Evolutionary conservation across 768 basidiomycete genomes (phyloP).

Genomic region (Boletus vermiculosoides): DNA sequence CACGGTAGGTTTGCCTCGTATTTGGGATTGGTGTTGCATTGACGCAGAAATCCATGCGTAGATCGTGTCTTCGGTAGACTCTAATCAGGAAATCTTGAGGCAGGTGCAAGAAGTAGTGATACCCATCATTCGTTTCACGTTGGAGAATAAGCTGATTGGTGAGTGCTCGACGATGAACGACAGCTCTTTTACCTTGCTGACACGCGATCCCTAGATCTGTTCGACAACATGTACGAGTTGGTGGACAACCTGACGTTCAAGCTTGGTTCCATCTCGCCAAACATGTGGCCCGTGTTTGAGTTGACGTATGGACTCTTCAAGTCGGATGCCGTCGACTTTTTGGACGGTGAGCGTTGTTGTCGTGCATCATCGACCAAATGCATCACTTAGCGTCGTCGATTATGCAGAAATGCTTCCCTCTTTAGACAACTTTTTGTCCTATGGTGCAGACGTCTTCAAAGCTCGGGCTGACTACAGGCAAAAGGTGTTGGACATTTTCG

Average conservation of each 20-base stretch:
- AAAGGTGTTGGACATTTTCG: conserved; percentile 83
- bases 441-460: conserved; percentile 74
- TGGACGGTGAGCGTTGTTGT: conserved; percentile 57
- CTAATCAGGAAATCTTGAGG: conserved; percentile 67
- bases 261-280: conserved; percentile 67
- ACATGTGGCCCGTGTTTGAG: conserved; percentile 88
- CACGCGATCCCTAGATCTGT: conserved; percentile 53
- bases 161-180: conserved; percentile 17
- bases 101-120: conserved; percentile 82
- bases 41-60: conserved; percentile 29
- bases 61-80: conserved; percentile 75
- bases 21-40: not conserved
- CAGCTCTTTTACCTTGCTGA: not conserved
- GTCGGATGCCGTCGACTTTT: conserved; percentile 78
- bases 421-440: conserved; percentile 86
- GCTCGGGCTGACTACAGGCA: conserved; percentile 69
- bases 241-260: conserved; percentile 85
- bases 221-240: conserved; percentile 85
- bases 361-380: not conserved
- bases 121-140: conserved; percentile 72
- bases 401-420: conserved; percentile 81
- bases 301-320: conserved; percentile 82
- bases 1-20: conserved; percentile 48
- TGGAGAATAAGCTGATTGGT: conserved; percentile 79
- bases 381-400: not conserved